Conservation (phyloP, 208 protist genomes). For the Acanthamoeba healyi region DNA sequence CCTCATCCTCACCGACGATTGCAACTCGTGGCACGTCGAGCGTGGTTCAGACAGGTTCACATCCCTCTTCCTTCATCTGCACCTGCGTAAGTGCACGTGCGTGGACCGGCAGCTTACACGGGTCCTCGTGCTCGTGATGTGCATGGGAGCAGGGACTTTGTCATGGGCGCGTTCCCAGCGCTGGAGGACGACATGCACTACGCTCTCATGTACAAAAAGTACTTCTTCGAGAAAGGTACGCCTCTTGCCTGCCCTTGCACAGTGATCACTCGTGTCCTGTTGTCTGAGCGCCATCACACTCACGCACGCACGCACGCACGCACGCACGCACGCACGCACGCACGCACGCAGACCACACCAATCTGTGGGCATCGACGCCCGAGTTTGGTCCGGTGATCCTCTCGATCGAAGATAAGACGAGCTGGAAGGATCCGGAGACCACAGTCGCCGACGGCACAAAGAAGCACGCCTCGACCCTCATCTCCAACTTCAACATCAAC, state of each 20-base stretch:
- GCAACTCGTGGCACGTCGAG: constrained; percentile 23
- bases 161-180: constrained; percentile 14
- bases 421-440: neutral
- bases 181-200: constrained; percentile 66
- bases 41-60: constrained; percentile 30
- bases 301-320: no score
- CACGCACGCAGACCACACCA: constrained; percentile 47
- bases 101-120: neutral
- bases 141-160: constrained; percentile 1
- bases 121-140: no score
- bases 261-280: neutral
- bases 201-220: constrained; percentile 66
- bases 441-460: neutral
- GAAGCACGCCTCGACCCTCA: neutral
- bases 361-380: neutral
- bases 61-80: neutral
- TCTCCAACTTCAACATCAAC: constrained; percentile 41
- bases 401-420: constrained; percentile 69
- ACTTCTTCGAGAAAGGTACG: constrained; percentile 49
- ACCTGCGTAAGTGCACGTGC: neutral
- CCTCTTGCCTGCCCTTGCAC: neutral
- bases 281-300: neutral
- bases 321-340: no score
- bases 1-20: neutral
- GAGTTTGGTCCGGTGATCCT: constrained; percentile 49